Base-by-base conservation (phyloP, 305 asterid genomes). In the Fraxinus greggii region DNA sequence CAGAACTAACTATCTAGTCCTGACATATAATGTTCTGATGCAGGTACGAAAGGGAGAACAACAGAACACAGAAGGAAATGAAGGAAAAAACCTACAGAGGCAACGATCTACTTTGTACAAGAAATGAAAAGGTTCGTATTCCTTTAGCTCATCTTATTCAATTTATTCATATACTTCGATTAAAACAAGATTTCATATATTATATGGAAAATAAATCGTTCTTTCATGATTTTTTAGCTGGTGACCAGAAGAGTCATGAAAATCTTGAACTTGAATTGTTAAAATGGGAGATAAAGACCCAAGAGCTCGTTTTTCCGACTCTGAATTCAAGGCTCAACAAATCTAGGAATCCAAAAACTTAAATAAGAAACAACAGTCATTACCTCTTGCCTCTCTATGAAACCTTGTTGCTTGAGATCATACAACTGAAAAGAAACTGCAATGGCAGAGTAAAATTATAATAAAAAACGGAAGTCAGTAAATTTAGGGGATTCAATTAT, bases 311-410 rank as follows among this genome's bases (percentile, higher is more conserved):
- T 69, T 69, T 31, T 31, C 63, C 21, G 42, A 3, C 78, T 15
- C 23, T 45, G 85, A 29, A 17, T 42, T 81, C 45, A 70, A 78
- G 73, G 67, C n/a, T 61, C 42, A 48, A 45, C 26, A 73, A 72
- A 51, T 38, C 61, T 78, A 77, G 7, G n/a, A 33, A 31, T 80
- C 63, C 29, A 65, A n/a, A 79, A 73, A 82, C 79, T 48, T 24
- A 56, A 51, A 59, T 36, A 79, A 72, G 7, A 7, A 38, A 86
- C 15, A 45, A 10, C 38, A 79, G 61, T 10, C 35, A 69, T 83
- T 84, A 96, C 99, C 99, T 96, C 99, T 89, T 96, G 99, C 86
- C 99, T 93, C 88, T 96, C 99, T 54, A 96, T 96, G 87, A 94
- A 96, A 75, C 99, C 98, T 83, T 94, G 99, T 88, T 93, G 99